Base-by-base conservation (phyloP, 78 protist species). In the Dictyostelium brefeldianum region DNA sequence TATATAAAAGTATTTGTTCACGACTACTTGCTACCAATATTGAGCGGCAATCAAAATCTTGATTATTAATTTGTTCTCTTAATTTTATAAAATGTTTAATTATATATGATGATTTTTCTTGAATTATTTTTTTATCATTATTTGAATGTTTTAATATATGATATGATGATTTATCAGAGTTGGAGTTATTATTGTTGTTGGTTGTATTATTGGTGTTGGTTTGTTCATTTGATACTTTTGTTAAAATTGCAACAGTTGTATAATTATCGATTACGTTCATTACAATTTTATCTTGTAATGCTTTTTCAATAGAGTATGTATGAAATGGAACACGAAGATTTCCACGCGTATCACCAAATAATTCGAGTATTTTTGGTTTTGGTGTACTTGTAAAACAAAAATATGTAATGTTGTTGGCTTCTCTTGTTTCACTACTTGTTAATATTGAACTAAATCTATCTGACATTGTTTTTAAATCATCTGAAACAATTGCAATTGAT, bases 361-460 rank as follows among this genome's bases (percentile, higher is more conserved):
- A 59, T 56, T 90, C 95, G 54, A 90, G 53, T 79, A 80, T 50
- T 48, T 78, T 77, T n/a, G 95, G 82, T 10, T 82, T 79, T 25
- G 95, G 95, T 43, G 95, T 90, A 82, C 85, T 78, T 6, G 95
- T 79, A 65, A 90, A 90, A 78, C 91, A 75, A 64, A 90, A 90
- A 31, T 90, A 90, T 9, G 95, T 90, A 6, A 90, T 90, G 29
- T 82, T 78, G 51, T 65, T 56, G 29, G 25, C 48, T 36, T 78
- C 79, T 65, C 73, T 81, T 2, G 65, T 27, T n/a, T 75, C 83
- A 7, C 82, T 85, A 43, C 46, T 46, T 22, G 73, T 81, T 59
- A 73, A 73, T 12, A 57, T 77, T 64, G 71, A 74, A 79, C 71
- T 83, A 10, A 90, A 73, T 20, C n/a, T 90, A 4, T 81, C 41